Evolutionary conservation across 768 basidiomycete genomes (phyloP), one percentile per base, ranked within the genome.

Genomic region (Plicaturopsis crispa): DNA sequence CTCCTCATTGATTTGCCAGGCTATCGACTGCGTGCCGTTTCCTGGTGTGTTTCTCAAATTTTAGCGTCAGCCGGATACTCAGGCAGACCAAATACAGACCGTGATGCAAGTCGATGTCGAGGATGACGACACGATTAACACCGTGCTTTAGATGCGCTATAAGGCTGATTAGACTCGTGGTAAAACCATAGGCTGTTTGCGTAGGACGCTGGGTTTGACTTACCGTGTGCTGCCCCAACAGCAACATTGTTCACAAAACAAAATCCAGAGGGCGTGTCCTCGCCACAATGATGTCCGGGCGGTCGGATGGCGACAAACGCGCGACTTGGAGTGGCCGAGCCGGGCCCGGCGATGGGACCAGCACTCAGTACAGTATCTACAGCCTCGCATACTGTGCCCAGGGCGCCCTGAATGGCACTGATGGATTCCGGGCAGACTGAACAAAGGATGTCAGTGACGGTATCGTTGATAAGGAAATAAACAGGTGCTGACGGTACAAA

Each of bases 171-270:
- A 20, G 6, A 24, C 11, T 34, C n/a, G n/a, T 28, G 16, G 10
- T 12, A 26, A 17, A 17, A 16, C n/a, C 4, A 28, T 30, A 35
- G 28, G 12, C 13, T 5, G 4, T 17, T 1, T 16, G 31, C 14
- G 24, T 23, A 28, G 4, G 31, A 43, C n/a, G 26, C 23, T 21
- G 7, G 6, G 7, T 38, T 7, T 10, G 3, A 41, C 69, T 28
- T 48, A 91, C 91, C 93, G 53, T 97, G 89, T 11, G 90, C 89
- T 22, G 91, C 91, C 0, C 72, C 92, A 3, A 97, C 72, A 0
- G 83, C 81, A 0, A 96, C 85, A 51, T 98, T 99, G 47, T 97
- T 97, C 21, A 96, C 73, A 48, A 93, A 96, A 58, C 94, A 97
- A 56, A 97, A 98, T 0, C 94, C 94, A 7, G 78, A 82, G 0